Evolutionary conservation across 2,329 filamentous ascomycete species (phyloP), one percentile per base, ranked within the genome.

Genomic region (Akanthomyces dipterigenus): DNA sequence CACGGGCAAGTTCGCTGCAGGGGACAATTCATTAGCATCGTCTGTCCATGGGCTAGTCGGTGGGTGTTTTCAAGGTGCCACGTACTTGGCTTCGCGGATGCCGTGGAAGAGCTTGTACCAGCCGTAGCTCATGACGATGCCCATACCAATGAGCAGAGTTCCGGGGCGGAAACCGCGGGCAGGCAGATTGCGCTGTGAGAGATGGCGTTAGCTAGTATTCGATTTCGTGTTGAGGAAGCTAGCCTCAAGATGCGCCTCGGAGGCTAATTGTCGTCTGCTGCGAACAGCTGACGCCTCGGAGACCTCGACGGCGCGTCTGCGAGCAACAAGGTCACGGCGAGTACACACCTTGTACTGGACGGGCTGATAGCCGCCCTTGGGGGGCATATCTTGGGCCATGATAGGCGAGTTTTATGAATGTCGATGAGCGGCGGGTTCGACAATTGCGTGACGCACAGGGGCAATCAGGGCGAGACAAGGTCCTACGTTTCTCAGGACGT

Each of bases 331-430:
- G n/a, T 20, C 34, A 38, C 48, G n/a, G 26, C 12, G 38, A 45
- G 38, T 26, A 78, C 82, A 72, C 76, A 93, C 90, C 87, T 96
- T 96, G 83, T 97, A 99, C 80, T 99, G 95, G 67, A 99, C 89
- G 77, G 93, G 88, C 76, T 87, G 89, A 78, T 99, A 99, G 83
- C 95, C 95, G 81, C 93, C 95, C 73, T 79, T 76, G 70, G 95
- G 95, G 81, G 95, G 95, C 86, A 99, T 91, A 83, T 99, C 95
- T 84, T 98, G 93, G 81, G 90, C 88, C 93, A 98, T 97, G 73
- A 67, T 87, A 81, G 75, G 70, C 72, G 61, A 64, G 65, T 61
- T 65, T 64, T 66, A 55, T 54, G 42, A 42, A 53, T 50, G 18
- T 61, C 59, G 61, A 63, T 43, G 60, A 28, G n/a, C 28, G 40